Base-by-base conservation (phyloP, 2,329 filamentous ascomycete genomes). In the Amphichorda felina region DNA sequence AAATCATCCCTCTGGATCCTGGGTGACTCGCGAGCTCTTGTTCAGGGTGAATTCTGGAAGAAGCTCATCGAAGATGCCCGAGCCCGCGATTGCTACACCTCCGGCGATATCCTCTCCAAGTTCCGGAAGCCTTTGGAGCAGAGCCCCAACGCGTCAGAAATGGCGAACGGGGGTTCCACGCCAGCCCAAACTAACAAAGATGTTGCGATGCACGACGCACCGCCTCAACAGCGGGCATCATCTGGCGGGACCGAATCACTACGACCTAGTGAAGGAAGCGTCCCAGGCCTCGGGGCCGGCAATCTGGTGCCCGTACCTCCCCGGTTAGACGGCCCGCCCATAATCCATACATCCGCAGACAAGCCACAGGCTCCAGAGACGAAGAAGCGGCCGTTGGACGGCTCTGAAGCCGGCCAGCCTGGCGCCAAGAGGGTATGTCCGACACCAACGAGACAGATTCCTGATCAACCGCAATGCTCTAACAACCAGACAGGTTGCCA, bases 1-100 rank as follows among this genome's bases (percentile, higher is more conserved):
- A 95, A 94, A 57, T 94, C 85, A 8, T 95, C 89, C 24, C 70
- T 98, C 8, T 98, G 89, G 84, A 89, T 98, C 39, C 70, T 98
- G 18, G 91, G 91, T 45, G 93, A 96, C 57, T 91, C 91, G 0
- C 72, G 81, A 38, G 86, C 88, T 24, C 69, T 98, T 35, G 67
- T 81, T 17, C 82, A 93, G 51, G 91, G 91, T 40, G 76, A 91
- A 50, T 95, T 86, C 58, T 98, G 93, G 91, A 77, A 72, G 42
- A 80, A 79, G 43, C 69, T 98, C 30, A 85, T 98, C 36, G 72
- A 82, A 24, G 83, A 98, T 58, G 82, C 91, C 5, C 77, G 77
- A 48, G 56, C 61, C 15, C 75, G 91, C 50, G 72, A 82, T 41
- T 65, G 79, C 8, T 94, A 91, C 54, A 94, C 84, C 0, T 69